These are phyloP conservation scores for Saccharomycopsis fibuligera DNA, from an alignment of 805 yeast species.

Conservation along the genomic window DNA sequence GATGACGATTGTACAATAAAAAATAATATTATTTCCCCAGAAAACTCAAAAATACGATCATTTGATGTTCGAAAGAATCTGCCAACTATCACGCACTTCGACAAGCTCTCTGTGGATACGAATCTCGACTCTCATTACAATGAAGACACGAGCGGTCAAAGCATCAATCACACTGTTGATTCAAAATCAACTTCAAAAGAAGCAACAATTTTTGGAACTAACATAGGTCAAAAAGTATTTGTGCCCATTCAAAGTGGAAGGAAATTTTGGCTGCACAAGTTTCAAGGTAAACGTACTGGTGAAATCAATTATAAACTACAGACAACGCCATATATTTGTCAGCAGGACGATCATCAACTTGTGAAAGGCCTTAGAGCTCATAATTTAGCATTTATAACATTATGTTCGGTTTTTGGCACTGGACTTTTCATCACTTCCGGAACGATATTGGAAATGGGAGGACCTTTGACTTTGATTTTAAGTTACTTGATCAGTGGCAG, in stretches of 20 bases:
- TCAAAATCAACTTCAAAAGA: no score
- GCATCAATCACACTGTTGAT: no score
- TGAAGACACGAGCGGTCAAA: no score
- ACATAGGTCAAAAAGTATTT: background rate
- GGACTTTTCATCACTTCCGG: conserved; percentile 67
- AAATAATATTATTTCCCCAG: no score
- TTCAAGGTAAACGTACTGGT: background rate
- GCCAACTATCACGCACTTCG: no score
- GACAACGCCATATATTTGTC: no score
- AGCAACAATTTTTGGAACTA: background rate
- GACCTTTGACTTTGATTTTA: conserved; percentile 64
- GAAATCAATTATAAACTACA: background rate
- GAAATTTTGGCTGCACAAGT: background rate
- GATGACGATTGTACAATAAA: no score
- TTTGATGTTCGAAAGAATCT: no score
- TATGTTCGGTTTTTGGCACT: conserved; percentile 45
- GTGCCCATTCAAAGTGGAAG: background rate
- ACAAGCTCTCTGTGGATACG: no score
- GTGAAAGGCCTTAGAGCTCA: conserved; percentile 16
- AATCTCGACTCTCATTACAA: no score
- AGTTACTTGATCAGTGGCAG: conserved; percentile 63
- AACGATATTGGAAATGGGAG: conserved; percentile 47
- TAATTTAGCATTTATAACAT: conserved; percentile 18
- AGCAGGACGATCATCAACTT: background rate
- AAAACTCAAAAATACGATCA: no score